These are phyloP conservation scores for Corylus heterophylla DNA, from an alignment of 306 rosid genomes.

Conservation along the genomic window DNA sequence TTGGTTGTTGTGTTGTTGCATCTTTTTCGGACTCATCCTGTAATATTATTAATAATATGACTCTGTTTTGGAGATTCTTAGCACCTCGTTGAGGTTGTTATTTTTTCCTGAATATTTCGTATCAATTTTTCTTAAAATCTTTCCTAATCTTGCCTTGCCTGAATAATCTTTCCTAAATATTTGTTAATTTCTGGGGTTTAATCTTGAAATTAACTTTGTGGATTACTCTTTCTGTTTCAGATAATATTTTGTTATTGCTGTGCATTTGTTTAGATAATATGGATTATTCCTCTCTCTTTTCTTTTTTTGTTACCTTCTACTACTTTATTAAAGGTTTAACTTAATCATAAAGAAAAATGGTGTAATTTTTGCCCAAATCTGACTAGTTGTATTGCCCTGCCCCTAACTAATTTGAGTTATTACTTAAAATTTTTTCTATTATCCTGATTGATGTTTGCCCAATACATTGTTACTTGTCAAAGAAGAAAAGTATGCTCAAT, in stretches of 20 bases:
- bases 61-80: neutral
- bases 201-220: neutral
- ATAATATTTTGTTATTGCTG: neutral
- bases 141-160: neutral
- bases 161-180: no score
- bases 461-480: neutral
- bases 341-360: no score
- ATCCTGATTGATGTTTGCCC: neutral
- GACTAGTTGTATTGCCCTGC: neutral
- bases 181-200: neutral
- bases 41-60: neutral
- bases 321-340: neutral
- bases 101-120: neutral
- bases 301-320: neutral
- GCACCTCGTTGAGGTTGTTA: neutral
- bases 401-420: neutral
- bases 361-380: neutral
- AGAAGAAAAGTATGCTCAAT: neutral
- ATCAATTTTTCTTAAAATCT: neutral
- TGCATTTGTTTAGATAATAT: neutral
- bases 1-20: neutral
- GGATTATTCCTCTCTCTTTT: neutral
- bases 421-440: neutral
- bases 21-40: neutral
- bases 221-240: neutral